Evolutionary conservation across 2,329 filamentous ascomycete species (phyloP).

Genomic region (Aspergillus arachidicola): DNA sequence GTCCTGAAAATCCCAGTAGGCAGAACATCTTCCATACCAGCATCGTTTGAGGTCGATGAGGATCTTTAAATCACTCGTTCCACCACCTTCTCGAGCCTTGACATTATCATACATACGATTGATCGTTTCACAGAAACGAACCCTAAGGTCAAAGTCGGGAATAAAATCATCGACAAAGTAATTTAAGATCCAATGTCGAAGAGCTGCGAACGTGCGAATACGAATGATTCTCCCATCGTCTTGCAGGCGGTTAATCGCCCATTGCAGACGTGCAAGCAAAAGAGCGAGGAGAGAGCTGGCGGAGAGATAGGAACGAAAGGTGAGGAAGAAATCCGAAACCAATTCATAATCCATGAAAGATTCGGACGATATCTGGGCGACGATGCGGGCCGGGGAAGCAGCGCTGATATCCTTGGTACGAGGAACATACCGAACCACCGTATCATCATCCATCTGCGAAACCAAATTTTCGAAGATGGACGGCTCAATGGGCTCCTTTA

Average conservation of each 20-base stretch:
- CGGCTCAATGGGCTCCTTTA: slow-evolving; percentile 64
- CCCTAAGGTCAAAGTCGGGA: slow-evolving; percentile 70
- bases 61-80: slow-evolving; percentile 76
- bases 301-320: slow-evolving; percentile 84
- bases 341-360: slow-evolving; percentile 96
- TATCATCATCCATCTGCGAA: slow-evolving; percentile 76
- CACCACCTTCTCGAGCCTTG: slow-evolving; percentile 53
- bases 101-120: slow-evolving; percentile 64
- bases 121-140: slow-evolving; percentile 77
- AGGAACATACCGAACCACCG: slow-evolving; percentile 79
- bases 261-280: slow-evolving; percentile 80
- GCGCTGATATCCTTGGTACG: slow-evolving; percentile 75
- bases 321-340: slow-evolving; percentile 96
- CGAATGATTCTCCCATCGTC: slow-evolving; percentile 92
- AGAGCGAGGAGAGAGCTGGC: slow-evolving; percentile 76
- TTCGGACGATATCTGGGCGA: slow-evolving; percentile 95
- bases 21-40: slow-evolving; percentile 86
- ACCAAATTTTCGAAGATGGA: slow-evolving; percentile 79
- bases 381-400: slow-evolving; percentile 84
- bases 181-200: slow-evolving; percentile 96
- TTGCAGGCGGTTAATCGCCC: slow-evolving; percentile 79
- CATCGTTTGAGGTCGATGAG: slow-evolving; percentile 94
- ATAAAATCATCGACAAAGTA: slow-evolving; percentile 97
- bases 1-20: slow-evolving; percentile 82
- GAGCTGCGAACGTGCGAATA: slow-evolving; percentile 90